These are phyloP conservation scores for Solanum corneliomulleri DNA, from an alignment of 257 asterid species.

Conservation along the genomic window DNA sequence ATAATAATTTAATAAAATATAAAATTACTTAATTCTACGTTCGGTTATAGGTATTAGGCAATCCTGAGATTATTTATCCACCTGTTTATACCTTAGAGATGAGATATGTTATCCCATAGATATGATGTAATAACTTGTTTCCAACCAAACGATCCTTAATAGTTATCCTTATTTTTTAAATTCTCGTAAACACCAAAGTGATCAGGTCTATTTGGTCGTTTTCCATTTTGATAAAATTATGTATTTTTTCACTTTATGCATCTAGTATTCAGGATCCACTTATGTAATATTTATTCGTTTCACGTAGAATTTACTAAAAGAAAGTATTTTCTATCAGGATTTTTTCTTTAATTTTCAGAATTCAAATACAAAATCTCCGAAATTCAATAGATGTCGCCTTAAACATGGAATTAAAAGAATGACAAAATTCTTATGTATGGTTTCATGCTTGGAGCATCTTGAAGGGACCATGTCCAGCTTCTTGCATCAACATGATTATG, in stretches of 20 bases:
- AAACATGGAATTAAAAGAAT: constrained; percentile 14
- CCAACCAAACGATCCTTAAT: too few species aligned
- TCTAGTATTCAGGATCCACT: background rate
- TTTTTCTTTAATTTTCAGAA: background rate
- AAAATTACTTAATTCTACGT: too few species aligned
- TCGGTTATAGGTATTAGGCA: too few species aligned
- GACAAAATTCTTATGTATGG: constrained; percentile 11
- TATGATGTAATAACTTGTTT: too few species aligned
- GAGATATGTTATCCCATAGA: too few species aligned
- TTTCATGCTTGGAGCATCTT: constrained; percentile 23
- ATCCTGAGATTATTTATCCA: too few species aligned
- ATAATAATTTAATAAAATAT: too few species aligned
- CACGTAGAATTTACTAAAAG: background rate
- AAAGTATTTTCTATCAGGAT: background rate
- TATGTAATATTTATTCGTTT: background rate
- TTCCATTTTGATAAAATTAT: background rate
- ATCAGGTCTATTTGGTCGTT: background rate
- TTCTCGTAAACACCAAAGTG: background rate
- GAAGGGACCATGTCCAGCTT: constrained; percentile 23
- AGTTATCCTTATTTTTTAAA: background rate
- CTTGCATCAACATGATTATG: constrained; percentile 58
- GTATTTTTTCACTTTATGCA: background rate
- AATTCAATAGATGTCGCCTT: background rate
- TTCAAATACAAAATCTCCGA: background rate
- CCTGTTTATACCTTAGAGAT: too few species aligned